phyloP scores from a whole-genome alignment of 495 filamentous ascomycete genomes.

The Penicillium turbatum region DNA sequence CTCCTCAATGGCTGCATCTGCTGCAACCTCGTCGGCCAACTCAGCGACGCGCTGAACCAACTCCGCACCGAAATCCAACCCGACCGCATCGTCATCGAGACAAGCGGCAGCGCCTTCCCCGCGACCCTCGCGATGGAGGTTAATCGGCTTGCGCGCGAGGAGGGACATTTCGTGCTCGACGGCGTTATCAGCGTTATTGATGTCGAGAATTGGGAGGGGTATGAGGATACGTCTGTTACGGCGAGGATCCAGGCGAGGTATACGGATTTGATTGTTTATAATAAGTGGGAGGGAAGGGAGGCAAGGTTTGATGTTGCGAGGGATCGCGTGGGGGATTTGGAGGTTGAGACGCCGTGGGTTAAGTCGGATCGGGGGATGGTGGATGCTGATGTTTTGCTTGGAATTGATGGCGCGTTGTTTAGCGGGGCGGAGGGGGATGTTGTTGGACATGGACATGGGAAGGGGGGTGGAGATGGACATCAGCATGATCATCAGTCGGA shows the following conservation, averaged over 20 bases:
- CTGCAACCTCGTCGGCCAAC: constrained; percentile 93
- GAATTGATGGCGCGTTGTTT: constrained; percentile 78
- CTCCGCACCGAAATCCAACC: constrained; percentile 58
- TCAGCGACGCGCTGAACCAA: constrained; percentile 71
- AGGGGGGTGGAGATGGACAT: no score
- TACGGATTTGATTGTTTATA: constrained; percentile 90
- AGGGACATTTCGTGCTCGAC: constrained; percentile 68
- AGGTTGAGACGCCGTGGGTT: constrained; percentile 72
- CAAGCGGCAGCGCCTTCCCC: constrained; percentile 80
- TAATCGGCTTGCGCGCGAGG: constrained; percentile 63
- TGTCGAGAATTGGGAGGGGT: constrained; percentile 95
- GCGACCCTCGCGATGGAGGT: constrained; percentile 91
- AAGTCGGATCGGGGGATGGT: constrained; percentile 77
- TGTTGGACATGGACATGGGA: constrained; percentile 11
- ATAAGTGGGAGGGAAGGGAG: constrained; percentile 82
- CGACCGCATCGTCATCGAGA: constrained; percentile 91
- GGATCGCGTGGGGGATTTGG: constrained; percentile 82
- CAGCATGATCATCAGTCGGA: constrained; percentile 64
- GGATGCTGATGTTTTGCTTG: constrained; percentile 71
- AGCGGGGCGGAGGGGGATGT: constrained; percentile 39
- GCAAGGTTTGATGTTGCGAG: constrained; percentile 78
- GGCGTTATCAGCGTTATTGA: constrained; percentile 92
- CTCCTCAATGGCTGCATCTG: constrained; percentile 96
- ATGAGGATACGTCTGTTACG: constrained; percentile 85
- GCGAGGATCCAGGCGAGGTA: constrained; percentile 83